A percentile compares a stretch with the other conserved stretches of the same genome.
Evolutionary conservation across 2,329 filamentous ascomycete species (phyloP).

Genomic region (Alternaria gaisen): DNA sequence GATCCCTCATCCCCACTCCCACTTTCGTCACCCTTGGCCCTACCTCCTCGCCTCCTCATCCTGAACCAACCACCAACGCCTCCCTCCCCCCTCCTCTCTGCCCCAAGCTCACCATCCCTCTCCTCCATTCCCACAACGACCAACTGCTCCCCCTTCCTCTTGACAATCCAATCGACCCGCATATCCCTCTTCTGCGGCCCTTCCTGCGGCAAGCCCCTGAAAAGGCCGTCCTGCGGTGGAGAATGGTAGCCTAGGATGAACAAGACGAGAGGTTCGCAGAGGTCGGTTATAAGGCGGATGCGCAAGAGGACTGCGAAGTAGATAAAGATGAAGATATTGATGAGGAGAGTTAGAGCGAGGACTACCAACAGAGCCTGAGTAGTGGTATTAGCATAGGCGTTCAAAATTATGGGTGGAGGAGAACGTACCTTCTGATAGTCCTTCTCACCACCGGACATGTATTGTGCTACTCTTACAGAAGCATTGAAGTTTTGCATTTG

Average conservation of each 20-base stretch:
- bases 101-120: background rate
- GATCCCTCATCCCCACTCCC: too few relatives aligned
- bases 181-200: slow-evolving; percentile 10
- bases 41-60: background rate
- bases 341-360: background rate
- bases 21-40: too few relatives aligned
- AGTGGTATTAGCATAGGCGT: background rate
- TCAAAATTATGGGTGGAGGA: background rate
- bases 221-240: background rate
- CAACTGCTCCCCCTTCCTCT: slow-evolving; percentile 3
- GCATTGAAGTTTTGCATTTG: slow-evolving; percentile 13
- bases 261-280: slow-evolving; percentile 15
- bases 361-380: slow-evolving; percentile 6
- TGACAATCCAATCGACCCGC: slow-evolving; percentile 5
- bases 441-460: slow-evolving; percentile 19
- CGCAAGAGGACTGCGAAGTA: slow-evolving; percentile 12
- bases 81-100: background rate
- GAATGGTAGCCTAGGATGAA: slow-evolving; percentile 17
- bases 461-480: slow-evolving; percentile 16
- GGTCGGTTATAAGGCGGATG: slow-evolving; percentile 14
- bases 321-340: slow-evolving; percentile 16
- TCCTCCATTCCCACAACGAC: slow-evolving; percentile 7
- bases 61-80: slow-evolving; percentile 1
- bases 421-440: slow-evolving; percentile 9
- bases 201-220: slow-evolving; percentile 4